Evolutionary conservation across 139 green algal genomes (phyloP), one percentile per base, ranked within the genome.

Genomic region (Coccomyxa sp.): DNA sequence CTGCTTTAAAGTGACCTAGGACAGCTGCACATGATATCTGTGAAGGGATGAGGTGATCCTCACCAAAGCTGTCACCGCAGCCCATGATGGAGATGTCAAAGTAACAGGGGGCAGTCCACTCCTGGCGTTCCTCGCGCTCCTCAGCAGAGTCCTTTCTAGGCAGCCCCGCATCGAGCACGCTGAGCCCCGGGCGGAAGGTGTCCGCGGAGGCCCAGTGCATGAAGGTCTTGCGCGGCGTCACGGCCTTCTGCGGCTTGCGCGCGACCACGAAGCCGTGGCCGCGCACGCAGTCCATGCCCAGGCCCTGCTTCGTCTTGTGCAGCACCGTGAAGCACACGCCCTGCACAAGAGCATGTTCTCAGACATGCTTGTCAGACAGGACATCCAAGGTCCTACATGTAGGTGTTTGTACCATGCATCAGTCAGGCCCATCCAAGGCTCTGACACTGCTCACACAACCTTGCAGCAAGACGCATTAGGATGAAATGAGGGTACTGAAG

Each of bases 91-190:
- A 27, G 38, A 76, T 58, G 39, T 76, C 29, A 24, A 76, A 76
- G 71, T 76, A 76, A 18, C 24, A 27, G 71, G 71, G 71, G 8
- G 71, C 71, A 33, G 71, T 76, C 71, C 71, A 76, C 34, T 71
- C 29, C 64, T 38, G 27, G 24, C 35, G 24, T 22, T 10, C 64
- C n/a, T 18, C 27, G 18, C 27, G 22, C 50, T 64, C 50, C 50
- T 64, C 50, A 3, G 5, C 50, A 22, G 18, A 31, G 50, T 64
- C 50, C 50, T 64, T 64, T 18, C 50, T 18, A 3, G 50, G 50
- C 50, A 64, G 5, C 50, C 50, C 50, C 50, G 50, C 50, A 64
- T 64, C 50, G 18, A 64, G 50, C 50, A 64, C 18, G 50, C 50
- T 64, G 18, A 64, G 50, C 3, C 50, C 50, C 2, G 50, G 50